Evolutionary conservation across 164 flowering plant species (phyloP), one percentile per base, ranked within the genome.

Genomic region (Berberis vulgaris): DNA sequence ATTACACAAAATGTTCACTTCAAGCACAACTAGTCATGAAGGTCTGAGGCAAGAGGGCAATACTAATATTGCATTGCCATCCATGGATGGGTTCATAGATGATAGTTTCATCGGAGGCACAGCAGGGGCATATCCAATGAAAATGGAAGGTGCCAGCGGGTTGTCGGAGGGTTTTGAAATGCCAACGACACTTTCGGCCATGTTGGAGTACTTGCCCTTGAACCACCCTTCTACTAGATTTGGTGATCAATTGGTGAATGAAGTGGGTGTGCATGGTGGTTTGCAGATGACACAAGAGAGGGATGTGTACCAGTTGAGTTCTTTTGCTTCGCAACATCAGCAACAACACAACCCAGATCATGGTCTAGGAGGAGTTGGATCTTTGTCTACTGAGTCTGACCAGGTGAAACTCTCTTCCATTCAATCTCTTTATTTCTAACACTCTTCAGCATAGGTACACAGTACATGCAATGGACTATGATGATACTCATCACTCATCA

Each of bases 1-100:
- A 6, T 79, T 83, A 0, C 83, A 82, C 12, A 82, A 62, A 68
- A 82, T 81, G 6, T 75, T 66, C 61, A 77, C 74, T 66, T 78
- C 84, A 26, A 74, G 26, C 26, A 26, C 81, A 4, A 60, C 66
- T 9, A 74, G 72, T 49, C 82, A 79, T 2, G 86, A 76, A 65
- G 71, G 68, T 64, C 26, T 26, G 26, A 26, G 26, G 26, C 26
- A 26, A 26, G 26, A 26, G 26, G 26, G 26, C 26, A 26, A 26
- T 26, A 26, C 26, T 26, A 26, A 26, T 26, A 62, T 73, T 38
- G 45, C 72, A 7, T 46, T 79, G 49, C 82, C 86, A 0, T 66
- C 81, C 1, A 62, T 83, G 2, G 87, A 78, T 53, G 80, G 75
- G 2, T 73, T 79, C 54, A 64, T 80, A 67, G 81, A 78, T 12